Conservation (phyloP, 1,284 basidiomycete species). For the Puccinia horiana region DNA sequence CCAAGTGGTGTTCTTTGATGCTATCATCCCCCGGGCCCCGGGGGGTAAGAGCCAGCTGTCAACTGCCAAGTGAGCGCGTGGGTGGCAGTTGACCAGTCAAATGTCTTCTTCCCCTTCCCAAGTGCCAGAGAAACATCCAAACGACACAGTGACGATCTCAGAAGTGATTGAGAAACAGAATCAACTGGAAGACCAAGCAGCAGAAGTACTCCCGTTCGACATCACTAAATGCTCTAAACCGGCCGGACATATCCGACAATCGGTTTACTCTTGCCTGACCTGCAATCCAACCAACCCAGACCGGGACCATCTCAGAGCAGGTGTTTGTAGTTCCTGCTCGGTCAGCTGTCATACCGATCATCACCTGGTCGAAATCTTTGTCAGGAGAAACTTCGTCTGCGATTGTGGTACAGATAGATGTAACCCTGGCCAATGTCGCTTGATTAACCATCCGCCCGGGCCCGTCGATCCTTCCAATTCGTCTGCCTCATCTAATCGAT, state of each 20-base stretch:
- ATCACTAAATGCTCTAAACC: constrained; percentile 32
- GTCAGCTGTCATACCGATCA: constrained; percentile 45
- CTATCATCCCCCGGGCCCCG: too few relatives aligned
- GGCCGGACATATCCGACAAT: constrained; percentile 36
- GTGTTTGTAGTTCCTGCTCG: constrained; percentile 41
- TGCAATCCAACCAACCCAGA: constrained; percentile 30
- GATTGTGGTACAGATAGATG: constrained; percentile 42
- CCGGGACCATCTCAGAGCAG: neutral
- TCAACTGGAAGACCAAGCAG: constrained; percentile 28
- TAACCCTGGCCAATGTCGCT: constrained; percentile 10
- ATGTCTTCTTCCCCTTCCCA: neutral
- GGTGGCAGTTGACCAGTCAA: too few relatives aligned
- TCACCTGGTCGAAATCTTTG: constrained; percentile 43
- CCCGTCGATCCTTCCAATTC: neutral
- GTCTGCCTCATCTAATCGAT: constrained; percentile 9
- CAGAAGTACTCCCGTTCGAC: constrained; percentile 42
- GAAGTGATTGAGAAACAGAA: constrained; percentile 31
- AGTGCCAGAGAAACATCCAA: neutral
- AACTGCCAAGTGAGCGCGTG: too few relatives aligned
- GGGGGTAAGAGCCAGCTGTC: too few relatives aligned
- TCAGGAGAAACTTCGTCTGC: constrained; percentile 46
- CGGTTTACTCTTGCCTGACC: constrained; percentile 43
- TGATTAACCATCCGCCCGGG: neutral
- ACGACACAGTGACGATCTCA: constrained; percentile 28
- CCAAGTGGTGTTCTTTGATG: too few relatives aligned